Conservation (phyloP, 176 grass and related monocot genomes). For the Coix lacrymajobi region DNA sequence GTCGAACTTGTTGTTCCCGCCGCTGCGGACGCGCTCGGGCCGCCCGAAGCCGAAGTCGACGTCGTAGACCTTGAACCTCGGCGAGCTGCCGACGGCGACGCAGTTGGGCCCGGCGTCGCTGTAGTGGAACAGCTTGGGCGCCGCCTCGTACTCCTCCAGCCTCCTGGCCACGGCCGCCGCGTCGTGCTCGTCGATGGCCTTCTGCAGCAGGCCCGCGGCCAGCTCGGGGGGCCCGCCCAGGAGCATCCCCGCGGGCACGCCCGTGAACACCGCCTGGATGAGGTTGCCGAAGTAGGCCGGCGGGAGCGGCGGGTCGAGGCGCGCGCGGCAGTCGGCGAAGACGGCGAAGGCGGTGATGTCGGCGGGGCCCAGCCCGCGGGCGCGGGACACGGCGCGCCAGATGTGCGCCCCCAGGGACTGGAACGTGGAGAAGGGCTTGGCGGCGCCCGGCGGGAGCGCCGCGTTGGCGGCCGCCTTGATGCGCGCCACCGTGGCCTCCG, state of each 20-base stretch:
- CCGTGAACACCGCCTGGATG: constrained; percentile 97
- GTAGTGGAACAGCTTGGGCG: constrained; percentile 91
- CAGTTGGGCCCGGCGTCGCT: constrained; percentile 90
- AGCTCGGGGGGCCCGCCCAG: constrained; percentile 48
- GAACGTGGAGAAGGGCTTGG: constrained; percentile 88
- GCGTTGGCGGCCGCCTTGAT: constrained; percentile 77
- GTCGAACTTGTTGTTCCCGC: constrained; percentile 91
- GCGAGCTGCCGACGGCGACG: constrained; percentile 92
- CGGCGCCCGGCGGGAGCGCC: constrained; percentile 36
- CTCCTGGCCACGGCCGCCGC: constrained; percentile 50
- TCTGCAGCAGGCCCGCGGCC: constrained; percentile 55
- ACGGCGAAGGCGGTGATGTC: constrained; percentile 93
- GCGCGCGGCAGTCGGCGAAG: constrained; percentile 76
- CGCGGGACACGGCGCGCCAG: constrained; percentile 78
- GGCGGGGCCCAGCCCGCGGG: constrained; percentile 55
- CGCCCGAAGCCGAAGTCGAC: constrained; percentile 88
- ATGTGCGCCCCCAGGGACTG: constrained; percentile 83
- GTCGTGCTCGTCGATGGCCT: constrained; percentile 74
- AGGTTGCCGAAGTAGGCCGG: constrained; percentile 91
- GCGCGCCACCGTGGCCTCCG: constrained; percentile 35
- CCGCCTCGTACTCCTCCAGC: constrained; percentile 87
- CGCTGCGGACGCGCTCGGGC: constrained; percentile 86
- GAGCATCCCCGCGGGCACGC: constrained; percentile 69
- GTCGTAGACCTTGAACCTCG: constrained; percentile 88
- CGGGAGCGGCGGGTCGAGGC: constrained; percentile 69